Conservation (phyloP, 306 rosid genomes). For the Vigna unguiculata region DNA sequence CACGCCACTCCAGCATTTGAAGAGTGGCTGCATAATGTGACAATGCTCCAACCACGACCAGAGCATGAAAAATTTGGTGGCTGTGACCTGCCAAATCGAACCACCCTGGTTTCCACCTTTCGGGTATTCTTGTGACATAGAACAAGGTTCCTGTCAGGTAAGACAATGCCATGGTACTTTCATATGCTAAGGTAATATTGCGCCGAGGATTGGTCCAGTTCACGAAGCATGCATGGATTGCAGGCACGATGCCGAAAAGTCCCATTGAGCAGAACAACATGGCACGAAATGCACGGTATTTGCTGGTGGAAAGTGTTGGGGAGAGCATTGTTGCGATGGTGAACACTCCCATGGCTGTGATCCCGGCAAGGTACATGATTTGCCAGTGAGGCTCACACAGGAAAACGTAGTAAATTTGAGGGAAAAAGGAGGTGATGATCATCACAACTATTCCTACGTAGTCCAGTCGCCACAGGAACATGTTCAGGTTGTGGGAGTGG, state of each 20-base stretch:
- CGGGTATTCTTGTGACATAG: slow-evolving; percentile 82
- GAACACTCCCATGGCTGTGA: slow-evolving; percentile 83
- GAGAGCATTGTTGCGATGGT: slow-evolving; percentile 75
- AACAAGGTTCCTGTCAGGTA: slow-evolving; percentile 75
- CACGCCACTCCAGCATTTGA: slow-evolving; percentile 82
- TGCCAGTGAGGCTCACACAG: slow-evolving; percentile 91
- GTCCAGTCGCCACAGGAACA: slow-evolving; percentile 69
- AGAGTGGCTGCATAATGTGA: slow-evolving; percentile 88
- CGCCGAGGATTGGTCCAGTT: slow-evolving; percentile 87
- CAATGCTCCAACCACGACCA: slow-evolving; percentile 86
- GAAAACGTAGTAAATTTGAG: slow-evolving; percentile 93
- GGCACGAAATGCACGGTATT: slow-evolving; percentile 72
- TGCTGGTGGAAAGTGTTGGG: slow-evolving; percentile 58
- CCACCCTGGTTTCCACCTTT: slow-evolving; percentile 90
- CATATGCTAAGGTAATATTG: slow-evolving; percentile 68
- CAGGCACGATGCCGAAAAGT: slow-evolving; percentile 84
- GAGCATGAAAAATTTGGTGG: slow-evolving; percentile 86
- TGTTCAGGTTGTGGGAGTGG: slow-evolving; percentile 71
- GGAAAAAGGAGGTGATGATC: slow-evolving; percentile 97
- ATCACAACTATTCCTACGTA: slow-evolving; percentile 80
- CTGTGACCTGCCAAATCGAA: slow-evolving; percentile 96
- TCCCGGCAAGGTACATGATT: slow-evolving; percentile 75
- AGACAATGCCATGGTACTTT: slow-evolving; percentile 76
- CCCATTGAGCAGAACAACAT: slow-evolving; percentile 91
- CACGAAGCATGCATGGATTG: slow-evolving; percentile 72